phyloP scores from a whole-genome alignment of 768 basidiomycete species.

The Solioccasus polychromus region DNA sequence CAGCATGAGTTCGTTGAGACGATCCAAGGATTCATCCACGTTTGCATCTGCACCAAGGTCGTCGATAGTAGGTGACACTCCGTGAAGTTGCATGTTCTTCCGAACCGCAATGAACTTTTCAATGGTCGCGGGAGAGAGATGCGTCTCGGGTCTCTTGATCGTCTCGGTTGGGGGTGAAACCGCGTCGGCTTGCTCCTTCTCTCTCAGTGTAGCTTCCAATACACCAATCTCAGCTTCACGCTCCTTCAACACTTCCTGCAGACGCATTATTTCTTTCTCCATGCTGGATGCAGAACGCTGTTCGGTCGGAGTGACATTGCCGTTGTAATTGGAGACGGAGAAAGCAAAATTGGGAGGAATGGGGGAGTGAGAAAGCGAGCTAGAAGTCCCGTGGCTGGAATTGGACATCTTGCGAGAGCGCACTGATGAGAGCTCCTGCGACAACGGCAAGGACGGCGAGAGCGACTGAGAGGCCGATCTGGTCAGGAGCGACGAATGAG shows the following conservation, averaged over 20 bases:
- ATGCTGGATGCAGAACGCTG: slow-evolving; percentile 83
- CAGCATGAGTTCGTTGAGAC: slow-evolving; percentile 92
- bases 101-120: slow-evolving; percentile 75
- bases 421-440: slow-evolving; percentile 92
- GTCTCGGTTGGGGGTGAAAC: slow-evolving; percentile 1
- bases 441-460: slow-evolving; percentile 93
- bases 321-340: slow-evolving; percentile 43
- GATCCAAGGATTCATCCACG: slow-evolving; percentile 68
- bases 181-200: slow-evolving; percentile 27
- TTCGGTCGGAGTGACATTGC: slow-evolving; percentile 29
- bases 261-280: slow-evolving; percentile 92
- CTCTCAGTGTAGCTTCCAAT: slow-evolving; percentile 57
- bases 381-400: slow-evolving; percentile 73
- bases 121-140: slow-evolving; percentile 69
- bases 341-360: slow-evolving; percentile 58
- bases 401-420: slow-evolving; percentile 81
- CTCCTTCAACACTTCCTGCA: slow-evolving; percentile 89
- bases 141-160: slow-evolving; percentile 21
- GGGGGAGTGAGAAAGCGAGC: slow-evolving; percentile 60
- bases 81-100: slow-evolving; percentile 56
- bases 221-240: slow-evolving; percentile 86
- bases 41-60: slow-evolving; percentile 35
- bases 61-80: slow-evolving; percentile 31
- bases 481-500: slow-evolving; percentile 16
- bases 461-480: slow-evolving; percentile 92